Evolutionary conservation across 148 eudicot species (phyloP), one percentile per base, ranked within the genome.

Genomic region (Rhododendron henanense): DNA sequence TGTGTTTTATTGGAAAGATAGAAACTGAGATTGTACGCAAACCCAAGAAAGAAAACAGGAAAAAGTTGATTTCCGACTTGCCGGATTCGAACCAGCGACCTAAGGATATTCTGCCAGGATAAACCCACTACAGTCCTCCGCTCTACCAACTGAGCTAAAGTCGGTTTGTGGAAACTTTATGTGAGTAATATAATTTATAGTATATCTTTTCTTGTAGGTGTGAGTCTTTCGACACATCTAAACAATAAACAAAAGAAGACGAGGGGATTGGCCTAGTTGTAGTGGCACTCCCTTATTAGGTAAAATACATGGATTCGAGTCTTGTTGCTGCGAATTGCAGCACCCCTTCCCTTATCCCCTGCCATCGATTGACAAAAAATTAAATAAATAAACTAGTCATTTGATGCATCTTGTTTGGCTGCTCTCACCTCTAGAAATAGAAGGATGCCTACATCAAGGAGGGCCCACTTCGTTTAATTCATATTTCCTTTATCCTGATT

Each of bases 71-170:
- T 8, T 90, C 92, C 95, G 92, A 93, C 93, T 92, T 90, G 84
- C 95, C 95, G 92, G 93, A 91, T 89, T 93, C 95, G 92, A 93
- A 91, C 94, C 93, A 93, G 92, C 84, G 94, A 93, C 94, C 93
- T 91, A 90, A 93, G 91, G 91, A 91, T 90, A 10, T 33, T 28
- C 84, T 59, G 73, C 28, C 8, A 10, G 84, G 47, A 45, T 25
- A 3, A 50, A 48, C 63, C 33, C 10, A 85, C 75, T 88, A 88
- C 90, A 88, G 90, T 88, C 90, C 90, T 88, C 90, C 90, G 90
- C 88, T 88, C 88, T 88, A 84, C 90, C 90, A 88, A 88, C 87
- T 88, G 89, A 88, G 89, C 89, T 88, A 88, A 88, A 87, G 89
- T 85, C 89, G 89, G 89, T 1, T 83, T 28, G 47, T 11, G 5